Evolutionary conservation across 345 rosid species (phyloP).

Genomic region (Heritiera littoralis): DNA sequence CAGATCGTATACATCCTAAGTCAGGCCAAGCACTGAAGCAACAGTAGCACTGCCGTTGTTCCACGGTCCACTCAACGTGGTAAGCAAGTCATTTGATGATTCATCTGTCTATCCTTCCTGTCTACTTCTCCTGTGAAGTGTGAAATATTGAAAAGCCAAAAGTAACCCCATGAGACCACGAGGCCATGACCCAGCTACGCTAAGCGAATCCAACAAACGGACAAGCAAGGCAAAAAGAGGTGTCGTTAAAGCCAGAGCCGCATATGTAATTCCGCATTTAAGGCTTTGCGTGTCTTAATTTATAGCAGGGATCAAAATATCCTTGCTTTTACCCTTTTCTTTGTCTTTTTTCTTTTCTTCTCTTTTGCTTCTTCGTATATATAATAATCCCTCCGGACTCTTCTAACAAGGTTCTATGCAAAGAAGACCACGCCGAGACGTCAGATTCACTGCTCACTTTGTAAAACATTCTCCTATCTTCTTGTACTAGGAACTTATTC

Average conservation of each 20-base stretch:
- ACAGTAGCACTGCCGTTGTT: conserved; percentile 14
- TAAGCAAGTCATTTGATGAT: conserved; percentile 7
- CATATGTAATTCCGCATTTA: conserved; percentile 36
- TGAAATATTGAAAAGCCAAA: conserved; percentile 22
- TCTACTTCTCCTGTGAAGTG: conserved; percentile 13
- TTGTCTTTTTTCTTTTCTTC: background rate
- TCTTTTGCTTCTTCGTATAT: background rate
- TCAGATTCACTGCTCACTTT: background rate
- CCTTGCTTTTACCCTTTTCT: background rate
- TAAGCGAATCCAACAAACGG: conserved; percentile 33
- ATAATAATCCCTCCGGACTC: background rate
- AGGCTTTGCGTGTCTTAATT: conserved; percentile 36
- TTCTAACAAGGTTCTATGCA: background rate
- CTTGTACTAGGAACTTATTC: background rate
- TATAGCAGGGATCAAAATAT: conserved; percentile 9
- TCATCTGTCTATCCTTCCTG: conserved; percentile 19
- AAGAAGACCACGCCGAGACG: background rate
- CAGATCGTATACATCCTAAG: background rate
- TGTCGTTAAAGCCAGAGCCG: conserved; percentile 23
- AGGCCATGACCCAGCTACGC: background rate
- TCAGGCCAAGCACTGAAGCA: background rate
- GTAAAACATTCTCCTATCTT: background rate
- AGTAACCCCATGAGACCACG: conserved; percentile 13
- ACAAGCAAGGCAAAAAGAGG: conserved; percentile 33
- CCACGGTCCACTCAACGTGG: conserved; percentile 23